Evolutionary conservation across 1,284 basidiomycete genomes (phyloP), one percentile per base, ranked within the genome.

Genomic region (Tylopilus orsonianus): DNA sequence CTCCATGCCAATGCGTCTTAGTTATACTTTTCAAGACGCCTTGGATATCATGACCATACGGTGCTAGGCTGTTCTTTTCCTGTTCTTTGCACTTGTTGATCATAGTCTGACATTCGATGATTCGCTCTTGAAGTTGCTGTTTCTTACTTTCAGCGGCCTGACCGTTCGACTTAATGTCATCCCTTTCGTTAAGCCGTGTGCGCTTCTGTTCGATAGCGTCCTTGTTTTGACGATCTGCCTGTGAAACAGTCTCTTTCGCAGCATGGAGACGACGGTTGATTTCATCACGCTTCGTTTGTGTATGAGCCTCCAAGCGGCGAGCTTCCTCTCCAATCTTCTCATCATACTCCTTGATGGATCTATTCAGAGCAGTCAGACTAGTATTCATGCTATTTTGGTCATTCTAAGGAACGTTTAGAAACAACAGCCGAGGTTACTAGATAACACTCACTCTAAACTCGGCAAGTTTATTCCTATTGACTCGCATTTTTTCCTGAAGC

Each of bases 1-100:
- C 75, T 8, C 86, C 87, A 23, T 73, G 62, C 92, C 92, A 93
- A 5, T 57, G 65, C 54, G 71, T 70, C 8, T 57, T 58, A n/a
- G 71, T 58, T 42, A 97, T 88, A 33, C 66, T 71, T 5, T 74
- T 71, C 18, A 86, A 53, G n/a, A 93, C 75, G 0, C 61, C 61
- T 41, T 85, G 72, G 58, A 90, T 81, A 52, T 87, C 75, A 19
- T 60, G 68, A 2, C 88, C 89, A 54, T 83, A 91, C 3, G 78
- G 73, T 12, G 77, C 71, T n/a, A 83, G 71, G 38, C 69, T 73
- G 57, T 84, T 81, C 49, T 75, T 73, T 56, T 80, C 77, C 36
- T 75, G 69, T 32, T 77, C 70, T 34, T 61, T 67, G 37, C 76
- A 77, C 33, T 71, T 67, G 35, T 58, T 56, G 44, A 86, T 78